These are phyloP conservation scores for Nelumbo lutea DNA, from an alignment of 164 flowering plant genomes.

Conservation along the genomic window DNA sequence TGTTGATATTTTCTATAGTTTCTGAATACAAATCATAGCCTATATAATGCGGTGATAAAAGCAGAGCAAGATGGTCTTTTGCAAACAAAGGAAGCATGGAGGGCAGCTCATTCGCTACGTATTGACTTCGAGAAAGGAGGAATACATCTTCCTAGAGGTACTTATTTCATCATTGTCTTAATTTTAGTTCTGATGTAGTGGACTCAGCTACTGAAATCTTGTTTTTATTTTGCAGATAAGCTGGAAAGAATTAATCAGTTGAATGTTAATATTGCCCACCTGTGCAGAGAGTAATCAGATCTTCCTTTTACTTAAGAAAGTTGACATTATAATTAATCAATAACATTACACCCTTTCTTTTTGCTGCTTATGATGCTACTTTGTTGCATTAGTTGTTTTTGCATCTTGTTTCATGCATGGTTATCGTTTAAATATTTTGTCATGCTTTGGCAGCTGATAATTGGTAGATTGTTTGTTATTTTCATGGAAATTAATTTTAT, in stretches of 20 bases:
- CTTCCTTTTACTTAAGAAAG: neutral
- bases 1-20: conserved; percentile 40
- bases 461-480: too few species aligned
- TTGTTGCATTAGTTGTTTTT: neutral
- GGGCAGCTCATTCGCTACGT: conserved; percentile 75
- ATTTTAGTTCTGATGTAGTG: neutral
- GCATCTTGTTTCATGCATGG: neutral
- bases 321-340: neutral
- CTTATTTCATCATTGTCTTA: neutral
- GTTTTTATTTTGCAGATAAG: conserved; percentile 51
- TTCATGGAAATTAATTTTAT: too few species aligned
- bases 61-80: conserved; percentile 58
- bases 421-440: neutral
- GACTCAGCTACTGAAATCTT: neutral
- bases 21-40: conserved; percentile 72
- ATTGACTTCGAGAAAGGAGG: conserved; percentile 97
- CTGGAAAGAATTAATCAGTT: conserved; percentile 69
- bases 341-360: neutral
- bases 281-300: conserved; percentile 68
- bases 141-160: conserved; percentile 79
- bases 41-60: conserved; percentile 75
- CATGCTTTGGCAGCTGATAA: neutral
- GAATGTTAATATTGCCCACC: conserved; percentile 52
- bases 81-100: conserved; percentile 61
- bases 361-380: conserved; percentile 1